Evolutionary conservation across 306 rosid species (phyloP), one percentile per base, ranked within the genome.

Genomic region (Ammopiptanthus mongolicus): DNA sequence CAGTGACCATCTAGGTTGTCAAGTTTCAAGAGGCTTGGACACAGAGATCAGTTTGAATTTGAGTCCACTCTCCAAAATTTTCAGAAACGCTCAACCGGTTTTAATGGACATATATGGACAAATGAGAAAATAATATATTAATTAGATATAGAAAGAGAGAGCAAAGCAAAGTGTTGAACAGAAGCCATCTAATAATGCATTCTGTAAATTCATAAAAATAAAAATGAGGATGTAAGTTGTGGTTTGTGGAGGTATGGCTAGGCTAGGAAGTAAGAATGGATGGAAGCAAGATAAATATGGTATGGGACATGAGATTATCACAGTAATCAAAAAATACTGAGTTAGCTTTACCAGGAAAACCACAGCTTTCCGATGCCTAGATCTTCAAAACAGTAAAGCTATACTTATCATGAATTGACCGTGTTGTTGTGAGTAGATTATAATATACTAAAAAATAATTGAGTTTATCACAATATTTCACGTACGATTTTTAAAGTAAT

Each of bases 291-390:
- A 17, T 3, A 73, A 73, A 12, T 37, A 6, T 56, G 28, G 12
- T 23, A 34, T 37, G 71, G 53, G 44, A 36, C 75, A 50, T 42
- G 39, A 80, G 59, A 78, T 80, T 81, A 73, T 66, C 83, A 72
- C 87, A 64, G 76, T 77, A 73, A 84, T 19, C 78, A 59, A 86
- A 81, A 86, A 86, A 73, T 80, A 76, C 73, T 3, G 70, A 62
- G 44, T 53, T 15, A 55, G 82, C 81, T 68, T 82, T 82, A 74
- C 83, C 75, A 65, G 71, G 56, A 71, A 83, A 83, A 59, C 69
- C 58, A 84, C 61, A 4, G 89, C 19, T 75, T 78, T 69, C 69
- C 61, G 76, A 84, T 60, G 82, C 6, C 79, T 41, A 17, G 84
- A 78, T 83, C 87, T 84, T 64, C 72, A 81, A 69, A 82, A 82